Conservation (phyloP, 2,329 filamentous ascomycete species). For the Pseudogymnoascus sp. region DNA sequence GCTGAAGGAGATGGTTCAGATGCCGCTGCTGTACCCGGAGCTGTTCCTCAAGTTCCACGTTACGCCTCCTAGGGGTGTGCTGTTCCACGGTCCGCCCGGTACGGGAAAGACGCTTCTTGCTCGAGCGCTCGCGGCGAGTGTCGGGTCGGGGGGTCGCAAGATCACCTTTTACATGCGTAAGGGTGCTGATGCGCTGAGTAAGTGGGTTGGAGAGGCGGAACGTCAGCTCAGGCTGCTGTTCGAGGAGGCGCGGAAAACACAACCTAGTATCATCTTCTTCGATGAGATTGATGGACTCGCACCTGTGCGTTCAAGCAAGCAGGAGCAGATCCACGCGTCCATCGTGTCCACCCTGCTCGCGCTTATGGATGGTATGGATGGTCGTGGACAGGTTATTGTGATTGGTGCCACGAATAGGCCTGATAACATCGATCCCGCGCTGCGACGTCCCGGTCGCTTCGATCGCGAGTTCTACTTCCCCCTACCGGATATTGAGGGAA, state of each 20-base stretch:
- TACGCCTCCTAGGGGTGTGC: constrained; percentile 84
- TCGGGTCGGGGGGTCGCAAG: constrained; percentile 81
- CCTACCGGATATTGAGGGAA: constrained; percentile 69
- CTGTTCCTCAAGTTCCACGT: constrained; percentile 87
- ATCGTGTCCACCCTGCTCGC: constrained; percentile 93
- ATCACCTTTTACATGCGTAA: constrained; percentile 99
- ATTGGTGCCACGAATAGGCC: constrained; percentile 98
- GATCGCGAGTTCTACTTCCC: constrained; percentile 98
- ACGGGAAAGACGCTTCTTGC: constrained; percentile 95
- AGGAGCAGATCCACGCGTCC: constrained; percentile 96
- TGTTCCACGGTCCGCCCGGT: constrained; percentile 94
- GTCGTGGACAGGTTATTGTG: constrained; percentile 94
- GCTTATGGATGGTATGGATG: constrained; percentile 96
- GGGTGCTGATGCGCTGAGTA: constrained; percentile 92
- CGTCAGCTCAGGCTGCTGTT: constrained; percentile 88
- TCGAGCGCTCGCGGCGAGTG: constrained; percentile 81
- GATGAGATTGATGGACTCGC: constrained; percentile 97
- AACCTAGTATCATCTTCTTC: constrained; percentile 99
- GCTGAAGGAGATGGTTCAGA: constrained; percentile 95
- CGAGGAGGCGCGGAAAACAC: constrained; percentile 88
- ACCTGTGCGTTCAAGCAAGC: constrained; percentile 92
- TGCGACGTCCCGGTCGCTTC: constrained; percentile 87
- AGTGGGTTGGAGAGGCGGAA: constrained; percentile 98
- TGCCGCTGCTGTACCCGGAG: constrained; percentile 90
- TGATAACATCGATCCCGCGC: constrained; percentile 92